Conservation (phyloP, 768 basidiomycete species). For the Boletellus ananas region DNA sequence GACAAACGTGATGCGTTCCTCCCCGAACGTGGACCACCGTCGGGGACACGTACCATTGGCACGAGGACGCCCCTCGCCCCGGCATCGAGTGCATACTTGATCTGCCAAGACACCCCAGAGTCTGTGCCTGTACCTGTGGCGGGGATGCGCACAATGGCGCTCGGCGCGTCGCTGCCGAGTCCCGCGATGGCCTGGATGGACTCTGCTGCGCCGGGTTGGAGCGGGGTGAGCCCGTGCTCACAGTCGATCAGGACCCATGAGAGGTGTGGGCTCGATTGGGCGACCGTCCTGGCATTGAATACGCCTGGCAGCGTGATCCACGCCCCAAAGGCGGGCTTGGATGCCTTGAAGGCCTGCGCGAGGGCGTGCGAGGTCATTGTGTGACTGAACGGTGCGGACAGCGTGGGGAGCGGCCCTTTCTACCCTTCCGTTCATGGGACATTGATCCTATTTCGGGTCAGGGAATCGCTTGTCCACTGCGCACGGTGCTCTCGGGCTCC, state of each 20-base stretch:
- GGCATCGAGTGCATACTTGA: conserved; percentile 66
- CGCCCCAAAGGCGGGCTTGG: conserved; percentile 61
- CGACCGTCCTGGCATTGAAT: conserved; percentile 56
- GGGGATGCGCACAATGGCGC: conserved; percentile 57
- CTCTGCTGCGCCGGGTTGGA: conserved; percentile 56
- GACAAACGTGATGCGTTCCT: too few species aligned
- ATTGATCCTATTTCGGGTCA: too few species aligned
- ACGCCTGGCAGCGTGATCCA: conserved; percentile 63
- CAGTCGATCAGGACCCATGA: conserved; percentile 68
- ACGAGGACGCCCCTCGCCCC: conserved; percentile 64
- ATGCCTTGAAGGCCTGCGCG: conserved; percentile 47
- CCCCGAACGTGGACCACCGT: neutral
- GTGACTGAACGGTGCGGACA: too few species aligned
- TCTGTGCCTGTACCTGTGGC: conserved; percentile 55
- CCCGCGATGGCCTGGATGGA: conserved; percentile 51
- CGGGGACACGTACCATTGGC: conserved; percentile 50
- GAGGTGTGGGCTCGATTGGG: conserved; percentile 50
- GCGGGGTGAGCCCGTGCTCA: conserved; percentile 59
- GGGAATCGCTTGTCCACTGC: too few species aligned
- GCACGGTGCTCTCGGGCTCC: too few species aligned
- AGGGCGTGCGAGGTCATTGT: conserved; percentile 54
- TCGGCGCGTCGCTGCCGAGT: conserved; percentile 42
- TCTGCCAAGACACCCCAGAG: conserved; percentile 54
- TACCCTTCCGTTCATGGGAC: too few species aligned
- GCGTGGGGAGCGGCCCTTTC: too few species aligned